phyloP scores from a whole-genome alignment of 129 eudicot species.

The Heracleum sosnowskyi region DNA sequence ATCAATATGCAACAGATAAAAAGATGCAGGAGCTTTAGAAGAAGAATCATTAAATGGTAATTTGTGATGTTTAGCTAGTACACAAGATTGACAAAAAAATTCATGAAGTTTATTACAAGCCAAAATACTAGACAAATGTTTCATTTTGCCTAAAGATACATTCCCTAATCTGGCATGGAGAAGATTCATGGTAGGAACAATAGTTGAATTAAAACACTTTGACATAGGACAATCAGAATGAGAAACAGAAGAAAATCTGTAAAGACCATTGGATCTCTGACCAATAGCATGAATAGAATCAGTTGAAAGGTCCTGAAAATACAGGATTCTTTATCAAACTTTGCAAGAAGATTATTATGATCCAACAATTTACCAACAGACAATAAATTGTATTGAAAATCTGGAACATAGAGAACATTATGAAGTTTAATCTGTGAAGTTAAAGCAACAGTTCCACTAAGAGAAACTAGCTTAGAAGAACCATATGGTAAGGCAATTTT shows the following conservation, averaged over 20 bases:
- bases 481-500: not conserved
- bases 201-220: too few relatives aligned
- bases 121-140: too few relatives aligned
- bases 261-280: not conserved
- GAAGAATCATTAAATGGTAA: not conserved
- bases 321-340: not conserved
- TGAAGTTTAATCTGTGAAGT: not conserved
- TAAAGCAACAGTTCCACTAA: not conserved
- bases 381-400: too few relatives aligned
- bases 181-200: not conserved
- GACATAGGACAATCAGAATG: accelerated
- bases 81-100: not conserved
- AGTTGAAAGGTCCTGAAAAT: not conserved
- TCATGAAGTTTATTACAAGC: too few relatives aligned
- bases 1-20: too few relatives aligned
- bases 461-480: not conserved
- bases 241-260: too few relatives aligned
- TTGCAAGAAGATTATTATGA: not conserved
- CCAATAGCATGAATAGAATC: not conserved
- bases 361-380: too few relatives aligned
- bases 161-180: not conserved
- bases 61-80: not conserved
- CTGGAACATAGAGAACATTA: not conserved
- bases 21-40: too few relatives aligned
- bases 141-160: not conserved